Evolutionary conservation across 2,329 filamentous ascomycete genomes (phyloP), one percentile per base, ranked within the genome.

Genomic region (Monilinia vaccinii-corymbosi): DNA sequence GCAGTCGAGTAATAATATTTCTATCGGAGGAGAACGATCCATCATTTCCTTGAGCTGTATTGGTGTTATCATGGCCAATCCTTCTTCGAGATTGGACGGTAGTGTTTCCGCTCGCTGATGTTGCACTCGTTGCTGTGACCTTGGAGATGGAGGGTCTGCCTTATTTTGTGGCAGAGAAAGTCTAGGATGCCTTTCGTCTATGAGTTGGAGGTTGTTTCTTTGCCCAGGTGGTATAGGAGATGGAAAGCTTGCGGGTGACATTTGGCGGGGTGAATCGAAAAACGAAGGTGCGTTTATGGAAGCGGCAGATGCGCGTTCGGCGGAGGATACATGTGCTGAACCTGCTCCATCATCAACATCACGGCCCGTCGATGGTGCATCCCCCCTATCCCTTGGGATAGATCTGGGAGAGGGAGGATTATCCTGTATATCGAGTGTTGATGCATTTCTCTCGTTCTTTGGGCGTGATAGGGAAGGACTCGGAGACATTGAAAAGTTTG

Each of bases 1-100:
- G 25, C 97, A 81, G 71, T 99, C 94, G 5, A 99, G 76, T 1
- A 97, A 71, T 36, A 99, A 66, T 0, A 77, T 75, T 9, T 73
- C 69, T 10, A 74, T 68, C 0, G 70, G 59, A 3, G 69, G 66
- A 3, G 73, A 65, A 3, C 69, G 70, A 52, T 80, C 74, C 14
- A 90, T 70, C 45, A 89, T 73, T 10, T 81, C 77, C 62, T 78
- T 81, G 16, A 89, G 76, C 34, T 82, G 75, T 2, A 76, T 72
- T 2, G 79, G 75, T 0, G 80, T 72, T 32, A 89, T 78, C 74
- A 87, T 75, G 1, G 72, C 71, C 1, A 81, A 77, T 0, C 73
- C 75, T 18, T 73, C 69, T 28, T 84, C 80, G 3, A 79, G 63
- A 7, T 75, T 73, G 6, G 74, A 65, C 0, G 84, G 83, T n/a